phyloP scores from a whole-genome alignment of 805 yeast species.

The Candida railenensis region DNA sequence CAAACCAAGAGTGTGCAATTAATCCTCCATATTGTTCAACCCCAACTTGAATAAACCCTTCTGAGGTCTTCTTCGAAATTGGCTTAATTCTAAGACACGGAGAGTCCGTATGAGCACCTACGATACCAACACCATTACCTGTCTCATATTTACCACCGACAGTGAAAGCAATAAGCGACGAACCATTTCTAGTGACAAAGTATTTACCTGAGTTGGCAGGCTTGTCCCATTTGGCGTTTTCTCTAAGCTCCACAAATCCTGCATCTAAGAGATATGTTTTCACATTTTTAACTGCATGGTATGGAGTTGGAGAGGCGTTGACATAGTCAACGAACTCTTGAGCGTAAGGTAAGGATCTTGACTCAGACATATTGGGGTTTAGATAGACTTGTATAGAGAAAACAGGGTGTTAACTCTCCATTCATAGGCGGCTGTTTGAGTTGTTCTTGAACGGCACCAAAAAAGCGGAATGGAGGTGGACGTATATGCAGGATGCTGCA shows the following conservation, averaged over 20 bases:
- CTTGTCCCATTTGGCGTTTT: constrained; percentile 62
- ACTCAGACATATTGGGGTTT: background rate
- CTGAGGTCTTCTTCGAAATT: constrained; percentile 62
- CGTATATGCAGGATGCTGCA: no score
- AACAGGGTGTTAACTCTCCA: no score
- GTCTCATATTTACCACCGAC: constrained; percentile 71
- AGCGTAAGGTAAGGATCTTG: constrained; percentile 34
- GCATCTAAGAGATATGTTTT: constrained; percentile 51
- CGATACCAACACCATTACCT: constrained; percentile 82
- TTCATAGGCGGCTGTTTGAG: background rate
- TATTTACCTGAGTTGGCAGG: constrained; percentile 56
- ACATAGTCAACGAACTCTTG: constrained; percentile 73
- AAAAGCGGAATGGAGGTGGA: no score
- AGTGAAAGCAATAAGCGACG: constrained; percentile 84
- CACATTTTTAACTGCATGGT: constrained; percentile 79
- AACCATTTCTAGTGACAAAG: constrained; percentile 85
- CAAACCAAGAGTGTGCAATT: constrained; percentile 96
- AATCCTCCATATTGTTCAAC: constrained; percentile 97
- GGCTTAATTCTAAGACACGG: constrained; percentile 91
- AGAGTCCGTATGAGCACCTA: constrained; percentile 96
- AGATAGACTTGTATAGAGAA: no score
- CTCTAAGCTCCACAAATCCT: constrained; percentile 77
- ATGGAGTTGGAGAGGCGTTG: constrained; percentile 88
- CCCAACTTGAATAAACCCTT: constrained; percentile 85
- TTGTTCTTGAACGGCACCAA: background rate